Percentiles rank a stretch among this genome's conserved stretches.
Evolutionary conservation across 2,329 filamentous ascomycete species (phyloP).

Genomic region (Fusarium citri): DNA sequence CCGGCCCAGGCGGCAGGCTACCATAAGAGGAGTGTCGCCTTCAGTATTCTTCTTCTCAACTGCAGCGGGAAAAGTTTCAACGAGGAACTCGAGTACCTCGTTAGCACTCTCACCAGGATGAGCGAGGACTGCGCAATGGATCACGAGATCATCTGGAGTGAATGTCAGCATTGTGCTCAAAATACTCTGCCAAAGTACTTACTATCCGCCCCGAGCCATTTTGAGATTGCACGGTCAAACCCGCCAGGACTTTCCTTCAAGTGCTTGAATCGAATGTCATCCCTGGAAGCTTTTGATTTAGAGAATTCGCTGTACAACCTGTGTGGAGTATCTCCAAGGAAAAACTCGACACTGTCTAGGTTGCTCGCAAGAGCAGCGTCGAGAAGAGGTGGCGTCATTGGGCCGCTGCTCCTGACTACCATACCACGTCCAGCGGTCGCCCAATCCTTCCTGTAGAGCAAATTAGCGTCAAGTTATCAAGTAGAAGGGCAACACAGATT

Average conservation of each 20-base stretch:
- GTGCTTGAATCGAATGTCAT: constrained; percentile 71
- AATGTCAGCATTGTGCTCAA: constrained; percentile 37
- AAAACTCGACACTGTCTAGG: constrained; percentile 80
- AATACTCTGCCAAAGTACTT: constrained; percentile 49
- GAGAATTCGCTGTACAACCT: constrained; percentile 76
- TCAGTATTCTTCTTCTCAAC: constrained; percentile 70
- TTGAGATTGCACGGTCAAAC: constrained; percentile 70
- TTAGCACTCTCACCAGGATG: constrained; percentile 55
- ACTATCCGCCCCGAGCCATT: constrained; percentile 72
- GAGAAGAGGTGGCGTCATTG: constrained; percentile 68
- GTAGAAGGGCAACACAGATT: background rate
- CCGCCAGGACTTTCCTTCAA: constrained; percentile 70
- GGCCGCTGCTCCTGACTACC: constrained; percentile 54
- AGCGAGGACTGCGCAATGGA: constrained; percentile 73
- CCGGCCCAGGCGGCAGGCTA: constrained; percentile 71
- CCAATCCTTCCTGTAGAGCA: constrained; percentile 70
- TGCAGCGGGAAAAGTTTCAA: constrained; percentile 69
- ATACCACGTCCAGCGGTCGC: constrained; percentile 69
- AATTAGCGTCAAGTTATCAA: constrained; percentile 25
- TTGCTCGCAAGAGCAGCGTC: constrained; percentile 67
- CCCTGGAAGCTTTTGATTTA: constrained; percentile 66
- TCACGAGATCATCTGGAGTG: constrained; percentile 66
- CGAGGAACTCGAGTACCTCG: constrained; percentile 72
- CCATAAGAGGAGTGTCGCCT: constrained; percentile 74
- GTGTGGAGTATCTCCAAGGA: constrained; percentile 76